Evolutionary conservation across 1,284 basidiomycete genomes (phyloP).

Genomic region (Coniferiporia weirii): DNA sequence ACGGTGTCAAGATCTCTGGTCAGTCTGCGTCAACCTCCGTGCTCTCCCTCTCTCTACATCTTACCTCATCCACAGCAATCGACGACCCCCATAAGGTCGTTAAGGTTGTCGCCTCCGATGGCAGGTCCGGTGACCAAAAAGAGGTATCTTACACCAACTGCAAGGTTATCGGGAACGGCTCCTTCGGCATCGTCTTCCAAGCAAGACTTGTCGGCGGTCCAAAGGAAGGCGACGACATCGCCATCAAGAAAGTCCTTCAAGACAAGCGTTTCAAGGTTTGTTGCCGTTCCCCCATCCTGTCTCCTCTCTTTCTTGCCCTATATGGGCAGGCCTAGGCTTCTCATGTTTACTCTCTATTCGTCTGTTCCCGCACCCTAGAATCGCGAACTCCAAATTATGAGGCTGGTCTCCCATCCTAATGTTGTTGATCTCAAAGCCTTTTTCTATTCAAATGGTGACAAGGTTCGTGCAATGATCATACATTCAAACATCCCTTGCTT

Average conservation of each 20-base stretch:
- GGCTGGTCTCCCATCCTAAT: conserved; percentile 95
- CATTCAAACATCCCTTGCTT: conserved; percentile 8
- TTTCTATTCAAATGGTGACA: conserved; percentile 99
- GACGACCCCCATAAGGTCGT: conserved; percentile 96
- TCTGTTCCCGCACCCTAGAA: conserved; percentile 53
- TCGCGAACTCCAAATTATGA: conserved; percentile 99
- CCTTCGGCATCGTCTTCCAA: conserved; percentile 97
- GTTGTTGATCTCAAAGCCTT: conserved; percentile 97
- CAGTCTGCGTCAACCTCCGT: conserved; percentile 39
- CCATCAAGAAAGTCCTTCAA: conserved; percentile 99
- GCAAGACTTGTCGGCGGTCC: conserved; percentile 64
- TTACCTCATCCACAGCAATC: conserved; percentile 45
- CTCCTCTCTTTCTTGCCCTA: conserved; percentile 18
- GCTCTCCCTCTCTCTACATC: conserved; percentile 25
- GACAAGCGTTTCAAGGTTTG: conserved; percentile 99
- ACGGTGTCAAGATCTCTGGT: conserved; percentile 89
- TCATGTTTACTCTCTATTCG: conserved; percentile 13
- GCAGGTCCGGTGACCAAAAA: conserved; percentile 85
- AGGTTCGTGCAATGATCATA: conserved; percentile 50
- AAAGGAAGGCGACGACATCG: conserved; percentile 79
- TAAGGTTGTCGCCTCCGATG: conserved; percentile 92
- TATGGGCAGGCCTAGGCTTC: conserved; percentile 10
- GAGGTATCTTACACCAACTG: conserved; percentile 95
- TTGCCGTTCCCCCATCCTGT: conserved; percentile 19
- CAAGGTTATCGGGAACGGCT: conserved; percentile 98